Conservation (phyloP, 75 land plant genomes). For the Pinus taeda region DNA sequence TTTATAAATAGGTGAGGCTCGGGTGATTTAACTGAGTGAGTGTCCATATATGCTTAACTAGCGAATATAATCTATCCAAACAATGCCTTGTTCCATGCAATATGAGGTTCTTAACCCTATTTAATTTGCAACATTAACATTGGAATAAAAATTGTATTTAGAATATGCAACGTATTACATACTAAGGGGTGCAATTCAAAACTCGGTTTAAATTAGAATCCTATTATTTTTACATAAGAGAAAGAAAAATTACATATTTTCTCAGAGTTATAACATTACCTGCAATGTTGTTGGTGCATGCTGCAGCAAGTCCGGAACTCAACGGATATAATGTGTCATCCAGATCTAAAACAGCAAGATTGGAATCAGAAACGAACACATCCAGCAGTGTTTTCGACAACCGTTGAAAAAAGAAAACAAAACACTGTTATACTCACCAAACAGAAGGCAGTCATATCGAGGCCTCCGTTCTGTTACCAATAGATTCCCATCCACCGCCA, state of each 20-base stretch:
- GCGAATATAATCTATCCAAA: no score
- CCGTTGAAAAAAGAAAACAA: no score
- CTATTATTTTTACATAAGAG: not conserved
- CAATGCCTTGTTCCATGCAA: no score
- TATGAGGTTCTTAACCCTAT: no score
- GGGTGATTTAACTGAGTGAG: no score
- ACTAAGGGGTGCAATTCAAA: not conserved
- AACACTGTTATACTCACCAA: conserved; percentile 27
- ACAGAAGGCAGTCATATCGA: conserved; percentile 63
- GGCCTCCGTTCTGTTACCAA: conserved; percentile 23
- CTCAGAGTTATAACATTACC: conserved; percentile 23
- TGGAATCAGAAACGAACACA: not conserved
- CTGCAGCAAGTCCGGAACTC: conserved; percentile 54
- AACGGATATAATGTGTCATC: conserved; percentile 83
- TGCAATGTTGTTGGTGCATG: conserved; percentile 71
- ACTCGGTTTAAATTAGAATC: not conserved
- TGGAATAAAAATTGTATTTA: no score
- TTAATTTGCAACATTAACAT: no score
- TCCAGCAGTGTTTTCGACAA: not conserved
- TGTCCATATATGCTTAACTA: no score
- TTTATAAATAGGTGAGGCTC: no score
- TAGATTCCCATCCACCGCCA: conserved; percentile 1
- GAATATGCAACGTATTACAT: no score
- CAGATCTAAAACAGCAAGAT: conserved; percentile 37
- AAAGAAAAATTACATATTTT: not conserved